phyloP scores from a whole-genome alignment of 345 rosid species.

The Citrus reticulata region DNA sequence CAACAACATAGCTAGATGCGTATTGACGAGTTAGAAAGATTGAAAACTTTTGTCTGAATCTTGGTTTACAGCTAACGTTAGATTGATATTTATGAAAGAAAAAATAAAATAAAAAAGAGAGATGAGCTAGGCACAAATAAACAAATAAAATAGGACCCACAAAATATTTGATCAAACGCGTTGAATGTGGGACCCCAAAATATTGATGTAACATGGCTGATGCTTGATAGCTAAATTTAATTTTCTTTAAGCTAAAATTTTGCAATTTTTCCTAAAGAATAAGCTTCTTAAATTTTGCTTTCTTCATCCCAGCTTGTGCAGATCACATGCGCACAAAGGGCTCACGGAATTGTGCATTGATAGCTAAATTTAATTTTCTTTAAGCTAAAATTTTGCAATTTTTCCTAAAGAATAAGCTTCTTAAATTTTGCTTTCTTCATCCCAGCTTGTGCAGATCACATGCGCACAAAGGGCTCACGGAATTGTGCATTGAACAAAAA shows the following conservation, averaged over 20 bases:
- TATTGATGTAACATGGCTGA: conserved; percentile 19
- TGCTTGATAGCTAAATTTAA: neutral
- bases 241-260: neutral
- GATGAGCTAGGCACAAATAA: neutral
- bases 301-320: neutral
- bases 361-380: neutral
- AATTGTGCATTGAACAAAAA: conserved; percentile 14
- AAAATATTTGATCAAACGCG: conserved; percentile 25
- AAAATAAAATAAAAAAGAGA: neutral
- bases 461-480: neutral
- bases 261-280: neutral
- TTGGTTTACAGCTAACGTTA: conserved; percentile 39
- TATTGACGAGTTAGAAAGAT: neutral
- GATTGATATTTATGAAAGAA: neutral
- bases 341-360: conserved; percentile 13
- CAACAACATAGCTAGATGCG: neutral
- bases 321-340: conserved; percentile 20
- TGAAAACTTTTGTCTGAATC: conserved; percentile 19
- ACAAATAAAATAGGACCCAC: conserved; percentile 3
- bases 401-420: neutral
- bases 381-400: neutral
- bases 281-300: no score
- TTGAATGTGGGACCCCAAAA: conserved; percentile 29
- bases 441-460: conserved; percentile 13
- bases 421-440: no score